These are phyloP conservation scores for Holtermannia corniformis DNA, from an alignment of 768 basidiomycete species.

Conservation along the genomic window DNA sequence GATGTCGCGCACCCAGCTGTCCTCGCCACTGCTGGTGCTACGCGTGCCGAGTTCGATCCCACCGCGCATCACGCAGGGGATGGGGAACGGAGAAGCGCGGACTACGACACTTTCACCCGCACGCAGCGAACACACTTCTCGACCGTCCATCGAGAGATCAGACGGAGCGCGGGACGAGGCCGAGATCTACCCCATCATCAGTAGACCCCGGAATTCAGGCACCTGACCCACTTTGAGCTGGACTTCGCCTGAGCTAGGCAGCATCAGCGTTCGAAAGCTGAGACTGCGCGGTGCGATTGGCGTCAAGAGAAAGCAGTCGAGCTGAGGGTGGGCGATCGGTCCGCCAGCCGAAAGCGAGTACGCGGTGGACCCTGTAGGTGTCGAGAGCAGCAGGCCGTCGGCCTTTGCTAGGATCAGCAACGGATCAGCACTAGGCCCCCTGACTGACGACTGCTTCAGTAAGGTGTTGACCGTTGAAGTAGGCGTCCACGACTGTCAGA, in stretches of 20 bases:
- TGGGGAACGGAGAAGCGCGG: conserved; percentile 73
- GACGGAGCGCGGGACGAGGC: conserved; percentile 74
- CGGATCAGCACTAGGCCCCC: conserved; percentile 1
- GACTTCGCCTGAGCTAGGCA: conserved; percentile 50
- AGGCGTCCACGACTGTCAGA: conserved; percentile 85
- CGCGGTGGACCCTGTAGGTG: conserved; percentile 92
- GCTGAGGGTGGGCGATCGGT: conserved; percentile 87
- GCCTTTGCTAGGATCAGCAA: conserved; percentile 49
- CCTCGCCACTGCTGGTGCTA: conserved; percentile 61
- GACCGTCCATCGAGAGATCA: conserved; percentile 88
- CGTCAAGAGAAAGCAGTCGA: conserved; percentile 80
- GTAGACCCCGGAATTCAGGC: neutral
- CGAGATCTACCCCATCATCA: conserved; percentile 55
- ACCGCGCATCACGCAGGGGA: conserved; percentile 70
- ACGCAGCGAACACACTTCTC: conserved; percentile 67
- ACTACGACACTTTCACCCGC: conserved; percentile 81
- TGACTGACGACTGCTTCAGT: conserved; percentile 83
- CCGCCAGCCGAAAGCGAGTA: conserved; percentile 93
- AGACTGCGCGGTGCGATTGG: conserved; percentile 93
- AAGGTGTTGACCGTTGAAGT: conserved; percentile 85
- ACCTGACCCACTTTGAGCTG: conserved; percentile 36
- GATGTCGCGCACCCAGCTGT: conserved; percentile 81
- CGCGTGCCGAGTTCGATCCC: conserved; percentile 41
- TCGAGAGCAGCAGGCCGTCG: conserved; percentile 86
- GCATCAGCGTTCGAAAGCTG: conserved; percentile 82